Percentiles rank a stretch among this genome's conserved stretches.
phyloP scores from a whole-genome alignment of 768 basidiomycete genomes.

The Amanita exitialis region DNA sequence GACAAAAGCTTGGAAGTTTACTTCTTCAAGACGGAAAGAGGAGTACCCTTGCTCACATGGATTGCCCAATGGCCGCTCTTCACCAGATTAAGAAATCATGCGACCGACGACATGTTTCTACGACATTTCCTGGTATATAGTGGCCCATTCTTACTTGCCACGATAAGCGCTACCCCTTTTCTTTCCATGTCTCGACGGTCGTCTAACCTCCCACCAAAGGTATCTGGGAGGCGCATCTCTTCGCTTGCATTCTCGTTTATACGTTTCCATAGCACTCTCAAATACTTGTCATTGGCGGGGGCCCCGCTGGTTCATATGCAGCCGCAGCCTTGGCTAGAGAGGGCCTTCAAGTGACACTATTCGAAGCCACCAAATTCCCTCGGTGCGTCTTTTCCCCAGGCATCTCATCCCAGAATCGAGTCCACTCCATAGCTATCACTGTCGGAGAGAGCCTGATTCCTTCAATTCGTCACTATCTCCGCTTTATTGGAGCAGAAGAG shows the following conservation, averaged over 20 bases:
- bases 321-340: conserved; percentile 46
- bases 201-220: conserved; percentile 22
- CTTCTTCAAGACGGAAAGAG: conserved; percentile 1
- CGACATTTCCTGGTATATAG: conserved; percentile 8
- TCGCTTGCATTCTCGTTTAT: conserved; percentile 3
- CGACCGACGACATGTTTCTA: conserved; percentile 5
- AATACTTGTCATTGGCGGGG: conserved; percentile 39
- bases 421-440: conserved; percentile 32
- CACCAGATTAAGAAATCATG: conserved; percentile 6
- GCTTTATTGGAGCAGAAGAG: conserved; percentile 48
- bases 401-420: not conserved
- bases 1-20: conserved; percentile 1
- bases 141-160: conserved; percentile 4
- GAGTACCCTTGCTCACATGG: not conserved
- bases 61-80: conserved; percentile 5
- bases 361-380: conserved; percentile 48
- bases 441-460: conserved; percentile 54
- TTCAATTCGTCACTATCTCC: conserved; percentile 46
- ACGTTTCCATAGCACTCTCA: conserved; percentile 24
- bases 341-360: conserved; percentile 41
- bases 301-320: conserved; percentile 48
- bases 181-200: conserved; percentile 15
- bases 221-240: conserved; percentile 6
- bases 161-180: conserved; percentile 10
- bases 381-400: conserved; percentile 18